Evolutionary conservation across 495 filamentous ascomycete genomes (phyloP), one percentile per base, ranked within the genome.

Genomic region (Terfezia claveryi): DNA sequence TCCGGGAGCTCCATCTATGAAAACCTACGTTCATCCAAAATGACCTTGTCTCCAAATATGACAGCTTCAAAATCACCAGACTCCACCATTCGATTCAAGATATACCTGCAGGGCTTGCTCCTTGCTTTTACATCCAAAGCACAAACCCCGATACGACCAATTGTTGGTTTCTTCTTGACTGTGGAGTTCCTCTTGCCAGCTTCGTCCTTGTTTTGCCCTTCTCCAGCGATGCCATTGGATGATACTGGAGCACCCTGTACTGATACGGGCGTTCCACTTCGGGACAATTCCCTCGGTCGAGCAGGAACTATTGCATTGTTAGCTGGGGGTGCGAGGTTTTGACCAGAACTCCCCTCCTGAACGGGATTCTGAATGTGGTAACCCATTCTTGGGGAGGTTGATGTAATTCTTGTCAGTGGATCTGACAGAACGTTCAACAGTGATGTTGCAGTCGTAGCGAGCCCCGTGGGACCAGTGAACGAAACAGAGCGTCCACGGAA

Each of bases 1-100:
- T 49, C 6, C 20, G 44, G 20, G 14, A 49, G 44, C 44, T n/a
- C 44, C 44, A 20, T 49, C 36, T 52, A 51, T 12, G 51, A 50
- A 23, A 36, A 74, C 64, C 77, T 71, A 69, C 78, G 79, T 73
- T 98, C 91, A 59, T 99, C 91, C 50, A 96, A 72, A 58, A 99
- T 96, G 52, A 94, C 85, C 65, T 99, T 99, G 68, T 99, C 91
- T 38, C 91, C 91, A 70, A 99, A 99, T 4, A 99, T 86, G 37
- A 89, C 80, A 23, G 94, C 86, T 62, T 99, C 88, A 59, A 96
- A 95, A 57, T 94, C 88, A 55, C 85, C 81, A 54, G 87, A 86
- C 23, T 83, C 75, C 55, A 94, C 86, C 46, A 99, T 73, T 37
- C 85, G 80, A 54, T 92, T 96, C 46, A 99, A 70, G 55, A 96